phyloP scores from a whole-genome alignment of 2,329 filamentous ascomycete genomes.

The Penicillium sp. region DNA sequence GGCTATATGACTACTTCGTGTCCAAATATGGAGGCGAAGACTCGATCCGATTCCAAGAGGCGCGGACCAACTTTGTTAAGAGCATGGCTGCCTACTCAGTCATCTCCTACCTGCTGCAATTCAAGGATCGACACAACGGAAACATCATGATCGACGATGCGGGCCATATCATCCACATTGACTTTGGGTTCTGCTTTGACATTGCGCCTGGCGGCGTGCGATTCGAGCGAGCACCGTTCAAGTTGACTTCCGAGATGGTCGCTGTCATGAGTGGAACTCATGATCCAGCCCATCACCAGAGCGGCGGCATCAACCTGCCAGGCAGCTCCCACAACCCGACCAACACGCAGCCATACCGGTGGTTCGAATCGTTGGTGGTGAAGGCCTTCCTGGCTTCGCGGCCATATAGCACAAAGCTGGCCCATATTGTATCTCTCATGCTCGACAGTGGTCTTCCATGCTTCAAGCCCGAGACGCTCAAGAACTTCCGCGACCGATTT shows the following conservation, averaged over 20 bases:
- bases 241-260: slow-evolving; percentile 95
- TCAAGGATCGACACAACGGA: slow-evolving; percentile 98
- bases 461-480: slow-evolving; percentile 94
- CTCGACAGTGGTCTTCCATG: slow-evolving; percentile 93
- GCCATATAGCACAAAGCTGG: slow-evolving; percentile 82
- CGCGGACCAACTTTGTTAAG: slow-evolving; percentile 96
- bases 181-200: slow-evolving; percentile 99
- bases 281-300: slow-evolving; percentile 28
- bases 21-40: slow-evolving; percentile 97
- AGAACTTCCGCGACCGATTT: slow-evolving; percentile 89
- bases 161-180: slow-evolving; percentile 96
- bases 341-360: slow-evolving; percentile 83
- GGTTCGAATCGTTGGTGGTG: slow-evolving; percentile 94
- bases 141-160: slow-evolving; percentile 99
- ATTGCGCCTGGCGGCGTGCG: slow-evolving; percentile 95
- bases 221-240: slow-evolving; percentile 97
- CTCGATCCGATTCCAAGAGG: slow-evolving; percentile 89
- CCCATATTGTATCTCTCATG: slow-evolving; percentile 90
- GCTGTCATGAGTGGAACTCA: slow-evolving; percentile 90
- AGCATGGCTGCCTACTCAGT: slow-evolving; percentile 98
- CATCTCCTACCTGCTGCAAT: slow-evolving; percentile 93
- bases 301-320: slow-evolving; percentile 28
- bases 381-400: slow-evolving; percentile 90
- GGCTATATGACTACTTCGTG: slow-evolving; percentile 96
- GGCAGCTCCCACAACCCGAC: slow-evolving; percentile 48